A percentile compares a stretch with the other conserved stretches of the same genome.
Evolutionary conservation across 2,329 filamentous ascomycete genomes (phyloP).

Genomic region (Cordyceps militaris): DNA sequence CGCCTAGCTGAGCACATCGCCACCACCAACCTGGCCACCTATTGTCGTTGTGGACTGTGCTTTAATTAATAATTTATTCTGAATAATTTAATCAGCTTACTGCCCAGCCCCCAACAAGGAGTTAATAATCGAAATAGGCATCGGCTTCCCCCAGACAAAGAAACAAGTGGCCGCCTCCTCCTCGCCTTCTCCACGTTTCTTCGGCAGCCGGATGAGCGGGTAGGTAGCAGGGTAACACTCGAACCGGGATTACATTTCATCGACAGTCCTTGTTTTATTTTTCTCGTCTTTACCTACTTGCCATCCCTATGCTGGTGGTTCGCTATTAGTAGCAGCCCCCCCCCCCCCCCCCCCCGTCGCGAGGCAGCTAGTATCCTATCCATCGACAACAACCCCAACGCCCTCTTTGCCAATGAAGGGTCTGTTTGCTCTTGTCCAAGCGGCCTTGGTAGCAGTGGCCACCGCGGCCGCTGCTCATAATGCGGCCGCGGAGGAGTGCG

Average conservation of each 20-base stretch:
- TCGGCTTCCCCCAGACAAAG: neutral
- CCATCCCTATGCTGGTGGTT: too few relatives aligned
- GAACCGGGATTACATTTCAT: neutral
- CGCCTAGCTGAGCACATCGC: neutral
- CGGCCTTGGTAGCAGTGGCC: neutral
- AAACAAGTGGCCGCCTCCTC: too few relatives aligned
- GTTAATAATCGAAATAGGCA: too few relatives aligned
- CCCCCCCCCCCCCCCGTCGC: too few relatives aligned
- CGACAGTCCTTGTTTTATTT: neutral
- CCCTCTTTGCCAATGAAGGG: constrained; percentile 1
- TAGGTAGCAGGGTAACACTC: neutral
- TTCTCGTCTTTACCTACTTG: too few relatives aligned
- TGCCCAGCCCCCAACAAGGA: too few relatives aligned
- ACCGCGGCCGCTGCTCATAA: constrained; percentile 1
- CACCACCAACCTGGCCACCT: neutral
- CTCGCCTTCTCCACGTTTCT: neutral
- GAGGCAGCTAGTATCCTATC: too few relatives aligned
- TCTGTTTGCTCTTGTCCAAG: neutral
- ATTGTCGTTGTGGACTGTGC: neutral
- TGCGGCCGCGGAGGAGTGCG: constrained; percentile 34
- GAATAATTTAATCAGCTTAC: too few relatives aligned
- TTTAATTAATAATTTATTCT: too few relatives aligned
- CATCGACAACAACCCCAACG: neutral
- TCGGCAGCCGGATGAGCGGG: neutral
- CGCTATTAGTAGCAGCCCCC: too few relatives aligned